Conservation (phyloP, 1,139 yeast species). For the Debaryomyces psychrophilus region DNA sequence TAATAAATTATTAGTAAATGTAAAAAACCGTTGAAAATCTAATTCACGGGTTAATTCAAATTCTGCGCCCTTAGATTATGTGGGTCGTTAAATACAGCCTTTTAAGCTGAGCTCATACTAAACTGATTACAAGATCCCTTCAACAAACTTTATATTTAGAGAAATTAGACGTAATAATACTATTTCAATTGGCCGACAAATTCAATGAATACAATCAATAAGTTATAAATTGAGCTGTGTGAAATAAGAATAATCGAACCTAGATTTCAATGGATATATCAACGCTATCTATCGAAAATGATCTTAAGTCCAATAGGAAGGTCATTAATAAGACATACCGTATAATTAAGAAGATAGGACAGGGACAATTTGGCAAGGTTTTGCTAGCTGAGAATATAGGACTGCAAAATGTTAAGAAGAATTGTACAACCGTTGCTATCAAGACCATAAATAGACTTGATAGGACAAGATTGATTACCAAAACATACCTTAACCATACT, state of each 20-base stretch:
- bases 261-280: conserved; percentile 27
- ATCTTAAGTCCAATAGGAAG: conserved; percentile 33
- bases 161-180: not conserved
- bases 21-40: not conserved
- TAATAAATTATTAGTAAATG: not conserved
- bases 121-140: not conserved
- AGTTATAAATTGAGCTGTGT: not conserved
- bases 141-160: not conserved
- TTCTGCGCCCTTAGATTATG: conserved; percentile 1
- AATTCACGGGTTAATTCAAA: not conserved
- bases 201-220: conserved; percentile 3
- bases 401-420: conserved; percentile 6
- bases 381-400: conserved; percentile 34
- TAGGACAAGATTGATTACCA: conserved; percentile 43
- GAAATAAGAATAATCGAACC: conserved; percentile 4
- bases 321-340: conserved; percentile 39
- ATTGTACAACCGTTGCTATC: conserved; percentile 38
- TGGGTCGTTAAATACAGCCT: not conserved
- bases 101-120: not conserved
- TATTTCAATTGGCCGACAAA: not conserved
- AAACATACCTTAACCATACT: conserved; percentile 42
- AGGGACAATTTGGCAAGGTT: conserved; percentile 51
- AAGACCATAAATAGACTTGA: conserved; percentile 51
- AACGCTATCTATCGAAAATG: conserved; percentile 35
- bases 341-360: conserved; percentile 44